Evolutionary conservation across 352 stramenopile genomes (phyloP).

Genomic region (Hyaloperonospora brassicae): DNA sequence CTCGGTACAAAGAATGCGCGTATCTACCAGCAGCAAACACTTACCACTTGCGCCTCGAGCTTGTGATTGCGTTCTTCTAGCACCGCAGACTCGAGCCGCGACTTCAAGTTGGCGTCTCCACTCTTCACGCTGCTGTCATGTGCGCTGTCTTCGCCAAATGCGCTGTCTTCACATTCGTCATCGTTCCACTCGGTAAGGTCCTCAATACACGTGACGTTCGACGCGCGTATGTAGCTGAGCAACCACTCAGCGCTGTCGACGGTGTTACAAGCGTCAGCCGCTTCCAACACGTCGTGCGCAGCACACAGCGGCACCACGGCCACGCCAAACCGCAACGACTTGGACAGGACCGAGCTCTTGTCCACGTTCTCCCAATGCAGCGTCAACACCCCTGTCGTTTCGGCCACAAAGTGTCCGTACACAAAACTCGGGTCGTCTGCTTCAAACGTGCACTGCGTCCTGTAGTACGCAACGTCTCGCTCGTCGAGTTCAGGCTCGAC

Average conservation of each 20-base stretch:
- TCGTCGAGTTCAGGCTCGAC: conserved; percentile 1
- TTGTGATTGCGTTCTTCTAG: conserved; percentile 22
- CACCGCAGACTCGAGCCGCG: conserved; percentile 9
- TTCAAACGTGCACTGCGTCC: conserved; percentile 23
- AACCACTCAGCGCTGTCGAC: conserved; percentile 18
- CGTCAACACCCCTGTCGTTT: conserved; percentile 18
- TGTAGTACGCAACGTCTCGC: conserved; percentile 23
- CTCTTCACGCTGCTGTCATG: conserved; percentile 4
- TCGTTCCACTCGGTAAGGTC: conserved; percentile 17
- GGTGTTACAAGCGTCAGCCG: conserved; percentile 9
- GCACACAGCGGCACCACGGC: conserved; percentile 11
- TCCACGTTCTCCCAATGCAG: conserved; percentile 43
- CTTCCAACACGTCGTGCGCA: conserved; percentile 8
- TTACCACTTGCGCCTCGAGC: conserved; percentile 38
- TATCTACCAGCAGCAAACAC: conserved; percentile 7
- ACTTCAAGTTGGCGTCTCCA: conserved; percentile 7
- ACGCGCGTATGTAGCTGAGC: conserved; percentile 12
- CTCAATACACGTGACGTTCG: conserved; percentile 14
- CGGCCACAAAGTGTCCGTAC: conserved; percentile 27
- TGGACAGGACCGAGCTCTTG: conserved; percentile 38
- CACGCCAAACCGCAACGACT: conserved; percentile 31
- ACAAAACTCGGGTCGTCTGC: conserved; percentile 4
- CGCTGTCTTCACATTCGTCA: conserved; percentile 10
- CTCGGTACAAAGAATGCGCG: neutral
- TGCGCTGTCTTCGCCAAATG: conserved; percentile 4